Conservation (phyloP, 257 asterid species). For the Solanum medicagineum region DNA sequence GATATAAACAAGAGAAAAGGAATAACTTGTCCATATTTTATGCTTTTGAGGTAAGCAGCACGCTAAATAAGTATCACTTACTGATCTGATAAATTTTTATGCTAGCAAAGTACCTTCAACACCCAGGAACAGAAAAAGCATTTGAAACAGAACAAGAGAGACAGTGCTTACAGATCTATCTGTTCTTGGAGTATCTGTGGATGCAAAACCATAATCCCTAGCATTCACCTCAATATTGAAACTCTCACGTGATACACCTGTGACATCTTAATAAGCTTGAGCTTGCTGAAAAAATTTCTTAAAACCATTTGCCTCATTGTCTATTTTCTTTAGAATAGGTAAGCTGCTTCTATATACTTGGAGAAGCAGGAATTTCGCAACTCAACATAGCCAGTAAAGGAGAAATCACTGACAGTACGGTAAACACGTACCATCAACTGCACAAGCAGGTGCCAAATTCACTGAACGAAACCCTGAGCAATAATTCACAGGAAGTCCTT, state of each 20-base stretch:
- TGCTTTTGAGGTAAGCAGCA: background rate
- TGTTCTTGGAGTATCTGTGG: constrained; percentile 95
- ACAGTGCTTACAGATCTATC: constrained; percentile 72
- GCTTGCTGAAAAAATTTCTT: background rate
- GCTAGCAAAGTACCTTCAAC: background rate
- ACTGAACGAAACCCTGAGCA: constrained; percentile 90
- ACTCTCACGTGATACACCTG: constrained; percentile 87
- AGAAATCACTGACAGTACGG: background rate
- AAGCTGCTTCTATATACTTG: background rate
- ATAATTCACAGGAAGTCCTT: constrained; percentile 87
- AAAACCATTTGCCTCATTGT: background rate
- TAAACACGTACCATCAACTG: constrained; percentile 48
- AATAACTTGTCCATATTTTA: background rate
- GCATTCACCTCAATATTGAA: constrained; percentile 71
- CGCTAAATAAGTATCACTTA: background rate
- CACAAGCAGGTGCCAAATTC: constrained; percentile 33
- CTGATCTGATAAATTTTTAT: background rate
- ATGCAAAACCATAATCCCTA: constrained; percentile 62
- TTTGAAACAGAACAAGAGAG: background rate
- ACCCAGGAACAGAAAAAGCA: background rate
- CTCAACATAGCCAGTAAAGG: background rate
- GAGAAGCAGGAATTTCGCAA: background rate
- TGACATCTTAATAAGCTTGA: constrained; percentile 1
- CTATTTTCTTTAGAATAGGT: background rate
- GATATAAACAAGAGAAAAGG: background rate